Evolutionary conservation across 2,329 filamentous ascomycete species (phyloP), one percentile per base, ranked within the genome.

Genomic region (Chrysoporthe puriensis): DNA sequence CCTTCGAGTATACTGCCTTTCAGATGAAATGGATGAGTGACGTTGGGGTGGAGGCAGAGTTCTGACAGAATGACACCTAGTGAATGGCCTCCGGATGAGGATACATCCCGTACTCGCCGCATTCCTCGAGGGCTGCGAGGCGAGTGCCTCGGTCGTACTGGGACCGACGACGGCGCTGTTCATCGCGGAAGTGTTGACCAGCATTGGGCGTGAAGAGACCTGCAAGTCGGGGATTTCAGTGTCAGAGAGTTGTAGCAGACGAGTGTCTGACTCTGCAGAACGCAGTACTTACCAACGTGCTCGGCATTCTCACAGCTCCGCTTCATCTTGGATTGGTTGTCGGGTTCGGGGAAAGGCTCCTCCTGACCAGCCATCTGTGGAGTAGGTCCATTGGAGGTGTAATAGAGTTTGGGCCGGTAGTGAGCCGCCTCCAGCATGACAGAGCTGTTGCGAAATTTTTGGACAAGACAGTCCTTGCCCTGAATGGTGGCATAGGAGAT

Each of bases 401-500:
- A 85, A 70, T 85, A 88, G 0, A 88, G 77, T 85, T 96, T 96
- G 0, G 96, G 96, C 0, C 93, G 90, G 74, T 93, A 97, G 63
- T 91, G 89, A 0, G 88, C 84, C 13, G 89, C 87, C 79, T 98
- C 94, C 0, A 95, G 84, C 93, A 98, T 97, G 42, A 99, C 94
- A 0, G 93, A 95, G 50, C 93, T 97, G 81, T 99, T 99, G 46
- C 96, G 90, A 76, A 99, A 99, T 76, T 98, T 97, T 77, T 96
- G 92, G 7, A 97, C 88, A 0, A 98, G 84, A 71, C 93, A 95
- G 75, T 97, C 94, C 71, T 91, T 91, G 58, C 96, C 96, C 81
- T 99, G 96, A 69, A 97, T 95, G 14, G 94, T 97, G n/a, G 96
- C 96, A 78, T 98, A 99, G 0, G 94, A 97, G 57, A 98, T 88